Base-by-base conservation (phyloP, 2,329 filamentous ascomycete species). In the Aspergillus tanneri region DNA sequence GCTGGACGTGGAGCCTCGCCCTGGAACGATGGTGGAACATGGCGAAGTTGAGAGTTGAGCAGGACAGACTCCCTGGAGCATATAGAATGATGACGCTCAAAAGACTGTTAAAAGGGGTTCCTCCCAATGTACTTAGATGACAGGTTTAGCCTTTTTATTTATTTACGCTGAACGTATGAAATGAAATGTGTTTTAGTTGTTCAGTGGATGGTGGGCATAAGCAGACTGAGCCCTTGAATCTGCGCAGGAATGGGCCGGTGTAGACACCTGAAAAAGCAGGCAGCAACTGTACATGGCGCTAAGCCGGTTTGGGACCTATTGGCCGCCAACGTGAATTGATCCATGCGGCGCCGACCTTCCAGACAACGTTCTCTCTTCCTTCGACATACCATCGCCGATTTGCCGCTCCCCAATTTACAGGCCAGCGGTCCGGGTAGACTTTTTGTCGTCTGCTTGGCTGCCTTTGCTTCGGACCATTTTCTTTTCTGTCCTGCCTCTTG, bases 1-100 rank as follows among this genome's bases (percentile, higher is more conserved):
- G 59, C 59, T 61, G 59, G 59, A 62, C 58, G 59, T 60, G 58
- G 53, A 52, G 39, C 47, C 47, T 54, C 49, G 35, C 41, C 46
- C 52, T 45, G 47, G n/a, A 49, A 44, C 49, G 49, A 41, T 48
- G 46, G 43, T 49, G 40, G 45, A 47, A 50, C 46, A 47, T 40
- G 46, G 32, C 34, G 49, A 51, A 50, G 28, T 46, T 41, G 50
- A 46, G 43, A 52, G 53, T 47, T 38, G 28, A 45, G 34, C 27
- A 22, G 39, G n/a, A n/a, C n/a, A n/a, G 36, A 43, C 38, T 51
- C 44, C 50, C 47, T 30, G 22, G 46, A 50, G 48, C 48, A 58
- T 39, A 60, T 61, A 57, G 56, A 60, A 56, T 54, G 57, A 57
- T 58, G 50, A 58, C 41, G 57, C 39, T 53, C 47, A 56, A 49